Conservation (phyloP, 257 asterid genomes). For the Gentiana macrophylla region DNA sequence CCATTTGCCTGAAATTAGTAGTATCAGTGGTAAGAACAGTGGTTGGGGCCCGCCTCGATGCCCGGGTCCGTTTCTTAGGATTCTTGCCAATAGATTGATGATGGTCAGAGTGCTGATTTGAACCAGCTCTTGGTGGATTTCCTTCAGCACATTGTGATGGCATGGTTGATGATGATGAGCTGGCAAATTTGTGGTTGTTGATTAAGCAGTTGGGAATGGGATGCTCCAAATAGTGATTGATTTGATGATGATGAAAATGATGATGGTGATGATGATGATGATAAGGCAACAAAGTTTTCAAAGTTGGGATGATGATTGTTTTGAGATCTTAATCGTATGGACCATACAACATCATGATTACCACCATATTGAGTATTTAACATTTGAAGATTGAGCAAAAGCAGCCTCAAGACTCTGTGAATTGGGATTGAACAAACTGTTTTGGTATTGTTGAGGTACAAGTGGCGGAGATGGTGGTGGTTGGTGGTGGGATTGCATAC, state of each 20-base stretch:
- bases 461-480: conserved; percentile 9
- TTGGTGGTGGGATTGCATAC: conserved; percentile 43
- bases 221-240: conserved; percentile 15
- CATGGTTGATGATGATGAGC: conserved; percentile 7
- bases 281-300: conserved; percentile 14
- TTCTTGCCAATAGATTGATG: conserved; percentile 31
- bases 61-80: conserved; percentile 73
- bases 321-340: conserved; percentile 36
- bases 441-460: conserved; percentile 6
- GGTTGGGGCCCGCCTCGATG: conserved; percentile 74
- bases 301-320: conserved; percentile 17
- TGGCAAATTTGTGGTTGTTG: conserved; percentile 6
- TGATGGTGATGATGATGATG: conserved; percentile 26
- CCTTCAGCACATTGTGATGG: conserved; percentile 2
- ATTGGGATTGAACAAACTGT: conserved; percentile 37
- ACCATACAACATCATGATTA: conserved; percentile 43
- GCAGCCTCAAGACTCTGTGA: conserved; percentile 25
- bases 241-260: conserved; percentile 11
- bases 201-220: conserved; percentile 7
- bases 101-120: conserved; percentile 7
- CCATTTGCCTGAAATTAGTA: conserved; percentile 79
- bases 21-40: conserved; percentile 84
- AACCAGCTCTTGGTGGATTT: conserved; percentile 8
- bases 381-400: conserved; percentile 10
- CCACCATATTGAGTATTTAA: conserved; percentile 5